Evolutionary conservation across 225 moss, liverwort and hornwort genomes (phyloP), one percentile per base, ranked within the genome.

Genomic region (Polytrichum formosum): DNA sequence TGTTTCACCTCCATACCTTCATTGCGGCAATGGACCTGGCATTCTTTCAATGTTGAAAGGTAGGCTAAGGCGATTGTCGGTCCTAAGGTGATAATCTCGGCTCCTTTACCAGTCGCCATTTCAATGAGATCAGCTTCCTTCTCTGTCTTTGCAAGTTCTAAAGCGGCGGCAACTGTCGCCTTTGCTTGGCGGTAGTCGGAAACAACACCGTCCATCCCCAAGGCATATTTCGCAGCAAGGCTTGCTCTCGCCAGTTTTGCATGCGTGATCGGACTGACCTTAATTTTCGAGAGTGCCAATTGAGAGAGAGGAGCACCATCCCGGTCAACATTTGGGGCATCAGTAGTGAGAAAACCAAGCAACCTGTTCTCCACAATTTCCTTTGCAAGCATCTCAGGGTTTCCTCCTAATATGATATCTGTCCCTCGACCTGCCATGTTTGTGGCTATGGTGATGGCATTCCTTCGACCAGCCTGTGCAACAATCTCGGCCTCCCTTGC

Each of bases 391-490:
- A 98, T 98, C 80, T 98, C 97, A 21, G 97, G 90, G 66, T 98
- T 98, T 30, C 97, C 97, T 2, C 97, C 97, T 53, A 98, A 59
- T 35, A 98, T 98, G 72, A 98, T 98, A 73, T 98, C 97, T 31
- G 97, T 98, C 8, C 97, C 97, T 31, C 97, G 86, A 56, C 97
- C 97, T 10, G 97, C 97, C 97, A 98, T 98, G 79, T 98, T 98
- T 19, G 97, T 98, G 6, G 97, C 92, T 7, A 98, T 92, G 55
- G 92, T 98, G 56, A 98, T 98, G 31, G 97, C 97, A 83, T 85
- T 91, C 26, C 87, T 90, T n/a, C 97, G 91, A 7, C 97, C 97
- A 20, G 97, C 97, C 76, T 98, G 97, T 3, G 97, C 97, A 30
- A 98, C 97, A 56, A 98, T 98, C 82, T 98, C 97, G 20, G 97